Evolutionary conservation across 2,329 filamentous ascomycete species (phyloP), one percentile per base, ranked within the genome.

Genomic region (Cladobotryum mycophilum): DNA sequence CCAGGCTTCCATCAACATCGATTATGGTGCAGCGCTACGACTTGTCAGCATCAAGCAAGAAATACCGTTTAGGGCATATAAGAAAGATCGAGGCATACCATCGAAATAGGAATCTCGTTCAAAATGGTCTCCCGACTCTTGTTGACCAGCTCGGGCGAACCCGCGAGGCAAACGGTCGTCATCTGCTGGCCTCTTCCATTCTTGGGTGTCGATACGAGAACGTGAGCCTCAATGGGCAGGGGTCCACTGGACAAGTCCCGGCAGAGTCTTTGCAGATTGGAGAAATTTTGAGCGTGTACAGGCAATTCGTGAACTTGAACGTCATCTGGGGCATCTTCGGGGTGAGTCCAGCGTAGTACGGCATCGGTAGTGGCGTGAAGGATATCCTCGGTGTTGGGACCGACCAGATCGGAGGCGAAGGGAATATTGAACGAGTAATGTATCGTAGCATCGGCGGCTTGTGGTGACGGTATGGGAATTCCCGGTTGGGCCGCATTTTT

Each of bases 341-440:
- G 87, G 69, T 96, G 92, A 46, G 89, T 93, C 93, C 93, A 99
- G 67, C 89, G 84, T 58, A 92, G 81, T 57, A 95, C 84, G 54
- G 92, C 91, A 60, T 89, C 88, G 52, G 84, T 82, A 56, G 88
- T 96, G 56, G 92, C 90, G 72, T 96, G 92, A 54, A 97, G 81
- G 62, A 99, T 89, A 70, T 97, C 91, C 69, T 96, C 90, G 59
- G 87, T 87, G 64, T 97, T 90, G 56, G 93, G 93, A 34, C 93
- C 93, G 56, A 88, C 82, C 55, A 99, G 83, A 63, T 92, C 92
- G 57, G 89, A 95, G 60, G 90, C 85, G 72, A 97, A 96, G 54
- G 93, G 93, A 45, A 99, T 87, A 67, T 96, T 97, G 83, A 99
- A 97, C 58, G 89, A 92, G 68, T 96, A 86, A 70, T 95, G 89